Conservation (phyloP, 2,329 filamentous ascomycete genomes). For the Alternaria atra region DNA sequence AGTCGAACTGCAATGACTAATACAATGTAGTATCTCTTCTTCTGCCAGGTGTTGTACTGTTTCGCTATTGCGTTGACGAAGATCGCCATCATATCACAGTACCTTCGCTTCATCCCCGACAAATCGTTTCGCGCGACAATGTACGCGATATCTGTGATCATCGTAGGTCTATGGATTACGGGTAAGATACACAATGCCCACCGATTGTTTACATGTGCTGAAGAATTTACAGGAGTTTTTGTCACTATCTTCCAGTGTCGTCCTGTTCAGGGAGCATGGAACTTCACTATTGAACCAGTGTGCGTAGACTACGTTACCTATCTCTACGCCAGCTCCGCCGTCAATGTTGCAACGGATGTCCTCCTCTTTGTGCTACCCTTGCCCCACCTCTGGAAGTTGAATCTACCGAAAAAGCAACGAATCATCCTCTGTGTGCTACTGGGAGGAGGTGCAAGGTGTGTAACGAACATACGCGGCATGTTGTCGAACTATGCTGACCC, state of each 20-base stretch:
- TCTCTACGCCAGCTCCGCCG: constrained; percentile 37
- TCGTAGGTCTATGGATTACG: constrained; percentile 31
- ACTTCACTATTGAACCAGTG: constrained; percentile 25
- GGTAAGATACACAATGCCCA: constrained; percentile 13
- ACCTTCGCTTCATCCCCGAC: constrained; percentile 36
- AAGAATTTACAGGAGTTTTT: constrained; percentile 27
- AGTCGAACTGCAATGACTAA: constrained; percentile 9
- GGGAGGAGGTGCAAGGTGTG: constrained; percentile 36
- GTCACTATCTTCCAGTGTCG: constrained; percentile 41
- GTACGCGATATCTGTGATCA: constrained; percentile 25
- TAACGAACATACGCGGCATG: not conserved
- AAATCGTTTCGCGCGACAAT: constrained; percentile 30
- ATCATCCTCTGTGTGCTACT: constrained; percentile 40
- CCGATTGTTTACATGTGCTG: not conserved
- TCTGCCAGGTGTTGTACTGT: constrained; percentile 39
- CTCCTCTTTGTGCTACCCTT: constrained; percentile 35
- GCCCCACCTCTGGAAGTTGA: constrained; percentile 37
- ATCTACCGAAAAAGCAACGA: constrained; percentile 39
- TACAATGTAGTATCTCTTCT: constrained; percentile 29
- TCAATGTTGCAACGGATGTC: constrained; percentile 38
- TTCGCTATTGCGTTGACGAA: constrained; percentile 41
- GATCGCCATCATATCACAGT: constrained; percentile 40
- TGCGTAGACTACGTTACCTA: constrained; percentile 37
- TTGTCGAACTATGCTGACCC: not conserved
- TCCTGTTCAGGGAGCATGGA: constrained; percentile 35